Percentiles rank a stretch among this genome's conserved stretches.
phyloP scores from a whole-genome alignment of 169 alveolate genomes.

The Toxoplasma gondii region DNA sequence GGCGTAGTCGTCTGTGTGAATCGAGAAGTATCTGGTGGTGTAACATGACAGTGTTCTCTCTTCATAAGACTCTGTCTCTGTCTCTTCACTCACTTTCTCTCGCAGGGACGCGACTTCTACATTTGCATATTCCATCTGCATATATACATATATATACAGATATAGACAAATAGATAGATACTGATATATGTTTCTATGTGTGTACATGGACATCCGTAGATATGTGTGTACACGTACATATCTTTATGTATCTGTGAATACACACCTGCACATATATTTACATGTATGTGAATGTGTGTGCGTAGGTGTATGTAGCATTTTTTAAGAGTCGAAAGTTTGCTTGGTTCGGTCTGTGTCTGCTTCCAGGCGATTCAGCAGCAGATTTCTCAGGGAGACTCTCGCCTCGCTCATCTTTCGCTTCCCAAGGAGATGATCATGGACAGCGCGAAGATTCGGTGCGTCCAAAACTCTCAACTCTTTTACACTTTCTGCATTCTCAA shows the following conservation, averaged over 20 bases:
- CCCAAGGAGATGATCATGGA: constrained; percentile 64
- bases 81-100: too few species aligned
- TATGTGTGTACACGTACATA: background rate
- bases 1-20: too few species aligned
- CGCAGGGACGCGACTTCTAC: too few species aligned
- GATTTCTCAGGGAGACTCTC: constrained; percentile 54
- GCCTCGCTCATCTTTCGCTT: constrained; percentile 43
- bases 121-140: background rate
- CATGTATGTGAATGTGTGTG: too few species aligned
- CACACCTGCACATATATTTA: background rate
- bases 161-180: background rate
- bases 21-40: too few species aligned
- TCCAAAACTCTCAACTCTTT: background rate
- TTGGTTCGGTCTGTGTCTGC: too few species aligned
- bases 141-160: background rate
- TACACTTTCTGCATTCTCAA: background rate
- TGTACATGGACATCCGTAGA: background rate
- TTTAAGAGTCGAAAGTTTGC: too few species aligned
- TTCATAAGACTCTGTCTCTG: too few species aligned
- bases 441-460: constrained; percentile 66
- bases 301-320: too few species aligned
- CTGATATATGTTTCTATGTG: background rate
- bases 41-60: too few species aligned
- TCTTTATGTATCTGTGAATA: background rate
- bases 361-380: constrained; percentile 54